A percentile compares a stretch with the other conserved stretches of the same genome.
Evolutionary conservation across 805 yeast species (phyloP).

Genomic region (Candida nanaspora): DNA sequence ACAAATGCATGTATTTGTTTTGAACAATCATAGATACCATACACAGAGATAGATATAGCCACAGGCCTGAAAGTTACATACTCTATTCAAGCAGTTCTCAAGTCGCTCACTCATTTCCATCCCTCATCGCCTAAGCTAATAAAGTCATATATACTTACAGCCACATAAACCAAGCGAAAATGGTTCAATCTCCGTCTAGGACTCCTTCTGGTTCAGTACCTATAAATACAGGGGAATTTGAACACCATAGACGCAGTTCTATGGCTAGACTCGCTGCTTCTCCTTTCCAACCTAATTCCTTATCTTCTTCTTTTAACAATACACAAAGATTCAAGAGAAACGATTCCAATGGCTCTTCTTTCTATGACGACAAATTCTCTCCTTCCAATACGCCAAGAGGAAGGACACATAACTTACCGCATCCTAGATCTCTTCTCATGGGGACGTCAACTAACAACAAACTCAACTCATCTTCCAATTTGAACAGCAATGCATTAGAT

Average conservation of each 20-base stretch:
- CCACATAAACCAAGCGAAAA: not conserved
- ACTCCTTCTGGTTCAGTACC: not conserved
- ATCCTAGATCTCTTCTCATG: slow-evolving; percentile 2
- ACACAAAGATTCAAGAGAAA: slow-evolving; percentile 5
- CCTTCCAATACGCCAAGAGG: slow-evolving; percentile 2
- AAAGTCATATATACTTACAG: no score
- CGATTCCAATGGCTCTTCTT: slow-evolving; percentile 16
- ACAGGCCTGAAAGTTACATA: no score
- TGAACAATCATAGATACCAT: no score
- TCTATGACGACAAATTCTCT: slow-evolving; percentile 9
- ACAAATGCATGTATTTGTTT: no score
- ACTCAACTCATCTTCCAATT: not conserved
- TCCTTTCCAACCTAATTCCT: not conserved
- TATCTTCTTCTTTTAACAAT: not conserved
- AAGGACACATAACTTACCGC: not conserved
- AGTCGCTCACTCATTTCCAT: no score
- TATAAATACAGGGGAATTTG: not conserved
- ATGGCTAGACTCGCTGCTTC: slow-evolving; percentile 24
- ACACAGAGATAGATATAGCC: no score
- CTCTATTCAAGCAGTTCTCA: no score
- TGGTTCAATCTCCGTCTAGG: not conserved
- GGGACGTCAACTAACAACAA: no score
- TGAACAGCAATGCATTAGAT: slow-evolving; percentile 3
- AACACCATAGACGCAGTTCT: slow-evolving; percentile 19
- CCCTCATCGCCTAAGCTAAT: no score